phyloP scores from a whole-genome alignment of 192 early-diverging fungal species.

The Entophlyctis luteolus region DNA sequence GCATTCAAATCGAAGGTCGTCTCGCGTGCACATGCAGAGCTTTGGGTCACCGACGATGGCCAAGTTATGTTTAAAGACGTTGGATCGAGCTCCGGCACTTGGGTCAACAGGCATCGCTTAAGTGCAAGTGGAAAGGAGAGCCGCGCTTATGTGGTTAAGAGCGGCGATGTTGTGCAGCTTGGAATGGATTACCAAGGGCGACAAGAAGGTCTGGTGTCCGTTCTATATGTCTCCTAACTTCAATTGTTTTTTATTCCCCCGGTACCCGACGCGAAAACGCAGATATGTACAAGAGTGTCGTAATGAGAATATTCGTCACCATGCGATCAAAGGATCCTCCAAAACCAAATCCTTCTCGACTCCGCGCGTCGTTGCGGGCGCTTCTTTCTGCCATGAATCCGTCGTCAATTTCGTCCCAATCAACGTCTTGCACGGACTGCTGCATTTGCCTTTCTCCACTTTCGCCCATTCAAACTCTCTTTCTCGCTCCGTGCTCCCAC shows the following conservation, averaged over 20 bases:
- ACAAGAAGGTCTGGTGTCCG: slow-evolving; percentile 56
- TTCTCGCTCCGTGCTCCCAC: slow-evolving; percentile 89
- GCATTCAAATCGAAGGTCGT: slow-evolving; percentile 78
- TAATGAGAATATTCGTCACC: slow-evolving; percentile 58
- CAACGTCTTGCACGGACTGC: slow-evolving; percentile 54
- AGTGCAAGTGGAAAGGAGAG: slow-evolving; percentile 75
- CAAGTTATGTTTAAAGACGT: slow-evolving; percentile 88
- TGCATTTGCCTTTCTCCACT: slow-evolving; percentile 89
- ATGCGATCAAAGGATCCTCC: slow-evolving; percentile 21
- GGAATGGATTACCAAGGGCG: slow-evolving; percentile 96
- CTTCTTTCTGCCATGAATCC: slow-evolving; percentile 47
- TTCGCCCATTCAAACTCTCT: slow-evolving; percentile 82
- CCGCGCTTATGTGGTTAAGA: slow-evolving; percentile 68
- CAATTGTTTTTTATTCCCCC: neutral
- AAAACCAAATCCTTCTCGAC: slow-evolving; percentile 28
- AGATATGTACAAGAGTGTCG: slow-evolving; percentile 73
- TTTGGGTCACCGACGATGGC: slow-evolving; percentile 73
- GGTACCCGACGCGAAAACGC: neutral
- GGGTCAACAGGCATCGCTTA: slow-evolving; percentile 88
- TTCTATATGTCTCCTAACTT: neutral
- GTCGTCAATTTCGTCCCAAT: slow-evolving; percentile 41
- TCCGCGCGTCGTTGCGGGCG: slow-evolving; percentile 10
- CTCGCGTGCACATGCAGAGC: slow-evolving; percentile 84
- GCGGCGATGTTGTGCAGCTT: slow-evolving; percentile 92
- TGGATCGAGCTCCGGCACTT: slow-evolving; percentile 92